These are phyloP conservation scores for Pythium dissotocum DNA, from an alignment of 352 stramenopile species.

Conservation along the genomic window DNA sequence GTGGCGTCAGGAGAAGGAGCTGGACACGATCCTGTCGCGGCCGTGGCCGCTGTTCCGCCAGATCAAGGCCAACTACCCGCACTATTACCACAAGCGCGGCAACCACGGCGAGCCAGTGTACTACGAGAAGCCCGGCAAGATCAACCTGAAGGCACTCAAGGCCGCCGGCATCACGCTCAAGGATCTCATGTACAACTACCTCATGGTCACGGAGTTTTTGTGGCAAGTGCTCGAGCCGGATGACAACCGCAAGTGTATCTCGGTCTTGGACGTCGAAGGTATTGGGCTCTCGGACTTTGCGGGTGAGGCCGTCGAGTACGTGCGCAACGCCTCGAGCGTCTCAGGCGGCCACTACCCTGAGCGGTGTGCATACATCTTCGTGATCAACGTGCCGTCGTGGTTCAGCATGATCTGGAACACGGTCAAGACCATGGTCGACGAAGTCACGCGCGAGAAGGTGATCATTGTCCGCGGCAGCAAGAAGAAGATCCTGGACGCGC, in stretches of 20 bases:
- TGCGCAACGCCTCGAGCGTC: constrained; percentile 68
- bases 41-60: constrained; percentile 73
- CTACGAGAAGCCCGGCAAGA: constrained; percentile 87
- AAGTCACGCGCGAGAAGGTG: constrained; percentile 93
- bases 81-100: constrained; percentile 89
- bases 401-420: constrained; percentile 93
- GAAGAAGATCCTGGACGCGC: constrained; percentile 80
- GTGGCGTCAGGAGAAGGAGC: constrained; percentile 78
- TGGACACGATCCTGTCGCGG: constrained; percentile 75
- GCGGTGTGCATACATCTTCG: constrained; percentile 91
- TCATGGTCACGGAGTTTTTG: constrained; percentile 86
- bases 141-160: constrained; percentile 86
- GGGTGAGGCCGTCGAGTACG: constrained; percentile 86
- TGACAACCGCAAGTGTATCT: constrained; percentile 86
- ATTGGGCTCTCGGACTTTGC: constrained; percentile 85
- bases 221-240: constrained; percentile 86
- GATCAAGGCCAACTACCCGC: constrained; percentile 92
- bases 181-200: constrained; percentile 85
- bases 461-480: constrained; percentile 82
- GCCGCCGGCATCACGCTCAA: constrained; percentile 69
- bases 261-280: constrained; percentile 80
- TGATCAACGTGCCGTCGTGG: constrained; percentile 95
- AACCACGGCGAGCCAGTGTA: constrained; percentile 83
- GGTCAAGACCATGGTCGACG: constrained; percentile 91
- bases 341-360: constrained; percentile 93